A percentile compares a stretch with the other conserved stretches of the same genome.
These are phyloP conservation scores for Castanea sativa DNA, from an alignment of 306 rosid species.

Conservation along the genomic window DNA sequence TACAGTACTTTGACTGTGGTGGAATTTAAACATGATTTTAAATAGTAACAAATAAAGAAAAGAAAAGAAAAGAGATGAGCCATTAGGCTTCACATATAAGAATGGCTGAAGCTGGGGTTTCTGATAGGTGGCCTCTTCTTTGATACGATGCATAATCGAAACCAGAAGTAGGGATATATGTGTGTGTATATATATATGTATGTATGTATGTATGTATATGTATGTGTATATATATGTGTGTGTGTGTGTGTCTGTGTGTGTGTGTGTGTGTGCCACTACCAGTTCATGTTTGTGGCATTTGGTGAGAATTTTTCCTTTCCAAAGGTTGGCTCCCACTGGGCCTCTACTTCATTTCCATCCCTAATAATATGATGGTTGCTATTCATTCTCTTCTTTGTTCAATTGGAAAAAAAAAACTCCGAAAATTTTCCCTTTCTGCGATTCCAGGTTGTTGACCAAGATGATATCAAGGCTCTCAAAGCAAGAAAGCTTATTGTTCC, in stretches of 20 bases:
- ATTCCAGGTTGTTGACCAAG: constrained; percentile 56
- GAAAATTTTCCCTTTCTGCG: constrained; percentile 12
- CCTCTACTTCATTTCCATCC: not conserved
- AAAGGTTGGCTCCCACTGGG: not conserved
- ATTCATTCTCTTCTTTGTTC: not conserved
- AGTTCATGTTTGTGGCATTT: not conserved
- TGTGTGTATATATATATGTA: too few species aligned
- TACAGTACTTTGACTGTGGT: not conserved
- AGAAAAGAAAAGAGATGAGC: not conserved
- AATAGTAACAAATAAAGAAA: too few species aligned
- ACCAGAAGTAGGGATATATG: not conserved
- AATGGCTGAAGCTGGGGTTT: not conserved
- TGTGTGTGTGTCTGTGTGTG: too few species aligned
- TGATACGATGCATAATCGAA: not conserved
- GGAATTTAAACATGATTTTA: not conserved
- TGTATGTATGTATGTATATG: too few species aligned
- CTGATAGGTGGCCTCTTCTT: not conserved
- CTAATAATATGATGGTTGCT: not conserved
- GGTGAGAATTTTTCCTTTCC: not conserved
- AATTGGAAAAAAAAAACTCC: constrained; percentile 18
- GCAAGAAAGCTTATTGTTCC: constrained; percentile 66
- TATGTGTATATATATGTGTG: too few species aligned
- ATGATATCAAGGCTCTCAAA: constrained; percentile 70
- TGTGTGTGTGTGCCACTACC: not conserved
- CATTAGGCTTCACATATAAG: not conserved